Conservation (phyloP, 2,329 filamentous ascomycete species). For the Trichophyton rubrum region DNA sequence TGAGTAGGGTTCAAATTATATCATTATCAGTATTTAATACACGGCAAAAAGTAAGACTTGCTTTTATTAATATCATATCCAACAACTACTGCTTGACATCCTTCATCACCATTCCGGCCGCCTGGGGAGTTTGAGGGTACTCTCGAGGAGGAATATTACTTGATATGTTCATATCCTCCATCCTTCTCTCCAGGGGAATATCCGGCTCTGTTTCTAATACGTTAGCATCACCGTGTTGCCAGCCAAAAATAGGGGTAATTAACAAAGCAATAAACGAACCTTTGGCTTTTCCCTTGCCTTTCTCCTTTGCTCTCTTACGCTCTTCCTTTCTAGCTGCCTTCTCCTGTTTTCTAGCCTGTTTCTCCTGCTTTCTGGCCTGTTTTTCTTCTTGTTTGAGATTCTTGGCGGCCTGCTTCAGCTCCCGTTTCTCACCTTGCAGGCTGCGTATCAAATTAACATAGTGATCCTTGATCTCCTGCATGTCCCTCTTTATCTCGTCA, state of each 20-base stretch:
- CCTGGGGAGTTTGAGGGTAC: not conserved
- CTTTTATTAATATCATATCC: not conserved
- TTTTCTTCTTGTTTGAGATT: constrained; percentile 14
- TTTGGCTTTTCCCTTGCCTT: constrained; percentile 5
- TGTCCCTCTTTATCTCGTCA: constrained; percentile 20
- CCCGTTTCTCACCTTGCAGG: constrained; percentile 17
- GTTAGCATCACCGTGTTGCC: not conserved
- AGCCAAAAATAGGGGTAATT: not conserved
- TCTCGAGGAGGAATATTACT: not conserved
- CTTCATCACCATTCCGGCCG: not conserved
- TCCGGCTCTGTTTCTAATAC: not conserved
- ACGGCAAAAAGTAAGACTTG: not conserved
- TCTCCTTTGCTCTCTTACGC: constrained; percentile 7
- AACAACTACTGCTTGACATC: not conserved
- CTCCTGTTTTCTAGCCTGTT: constrained; percentile 7
- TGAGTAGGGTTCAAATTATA: not conserved
- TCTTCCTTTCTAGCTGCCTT: constrained; percentile 4
- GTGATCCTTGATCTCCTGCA: constrained; percentile 26
- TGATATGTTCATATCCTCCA: not conserved
- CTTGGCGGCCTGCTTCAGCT: constrained; percentile 14
- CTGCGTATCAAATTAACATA: constrained; percentile 26
- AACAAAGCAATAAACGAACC: not conserved
- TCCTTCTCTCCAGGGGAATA: not conserved
- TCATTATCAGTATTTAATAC: not conserved
- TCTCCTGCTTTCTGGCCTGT: constrained; percentile 9